Evolutionary conservation across 2,329 filamentous ascomycete species (phyloP).

Genomic region (Colletotrichum sp.): DNA sequence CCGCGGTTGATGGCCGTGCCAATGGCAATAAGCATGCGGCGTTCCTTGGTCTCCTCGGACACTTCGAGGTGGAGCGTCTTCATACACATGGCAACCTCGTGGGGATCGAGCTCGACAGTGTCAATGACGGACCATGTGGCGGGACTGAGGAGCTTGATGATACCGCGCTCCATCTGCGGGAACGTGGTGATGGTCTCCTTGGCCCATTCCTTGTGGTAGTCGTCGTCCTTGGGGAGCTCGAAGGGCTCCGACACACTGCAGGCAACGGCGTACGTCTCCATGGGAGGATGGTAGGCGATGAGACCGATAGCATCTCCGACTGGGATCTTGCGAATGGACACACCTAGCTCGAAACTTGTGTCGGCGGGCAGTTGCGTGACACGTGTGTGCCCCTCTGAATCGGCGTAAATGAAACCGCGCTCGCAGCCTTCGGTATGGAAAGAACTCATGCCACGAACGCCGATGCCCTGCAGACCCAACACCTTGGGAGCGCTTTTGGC

Average conservation of each 20-base stretch:
- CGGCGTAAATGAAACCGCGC: constrained; percentile 82
- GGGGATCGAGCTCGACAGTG: constrained; percentile 72
- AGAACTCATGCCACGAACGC: constrained; percentile 73
- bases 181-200: constrained; percentile 69
- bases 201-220: constrained; percentile 81
- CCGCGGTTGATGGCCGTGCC: constrained; percentile 87
- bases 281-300: constrained; percentile 77
- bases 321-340: constrained; percentile 74
- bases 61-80: constrained; percentile 86
- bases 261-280: constrained; percentile 77
- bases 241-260: constrained; percentile 74
- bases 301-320: constrained; percentile 74
- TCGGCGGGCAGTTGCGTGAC: constrained; percentile 74
- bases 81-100: constrained; percentile 81
- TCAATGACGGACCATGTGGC: constrained; percentile 81
- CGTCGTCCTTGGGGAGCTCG: constrained; percentile 84
- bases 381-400: constrained; percentile 73
- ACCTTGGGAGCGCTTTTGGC: constrained; percentile 78
- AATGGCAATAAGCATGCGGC: constrained; percentile 80
- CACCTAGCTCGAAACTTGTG: constrained; percentile 76
- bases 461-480: constrained; percentile 71
- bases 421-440: constrained; percentile 82
- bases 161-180: constrained; percentile 74
- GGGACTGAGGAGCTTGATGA: constrained; percentile 80
- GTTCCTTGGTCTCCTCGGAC: constrained; percentile 88